Conservation (phyloP, 345 rosid genomes). For the Draba incana region DNA sequence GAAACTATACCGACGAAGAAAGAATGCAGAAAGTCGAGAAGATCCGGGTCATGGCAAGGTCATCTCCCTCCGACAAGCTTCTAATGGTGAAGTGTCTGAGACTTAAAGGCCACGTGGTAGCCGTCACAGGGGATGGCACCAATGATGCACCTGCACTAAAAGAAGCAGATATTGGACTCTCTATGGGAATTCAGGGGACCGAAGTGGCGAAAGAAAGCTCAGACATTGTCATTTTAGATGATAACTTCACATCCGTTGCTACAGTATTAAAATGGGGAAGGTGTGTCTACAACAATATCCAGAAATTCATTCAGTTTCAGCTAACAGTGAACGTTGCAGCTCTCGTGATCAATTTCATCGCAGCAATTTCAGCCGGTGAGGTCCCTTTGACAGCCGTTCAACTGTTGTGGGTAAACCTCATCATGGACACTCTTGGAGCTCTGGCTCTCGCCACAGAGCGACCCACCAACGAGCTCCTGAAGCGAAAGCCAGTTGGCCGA, state of each 20-base stretch:
- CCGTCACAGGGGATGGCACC: constrained; percentile 69
- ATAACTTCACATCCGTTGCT: constrained; percentile 62
- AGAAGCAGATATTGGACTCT: constrained; percentile 68
- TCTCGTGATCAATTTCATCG: constrained; percentile 60
- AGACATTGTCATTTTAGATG: constrained; percentile 65
- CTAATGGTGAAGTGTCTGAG: constrained; percentile 68
- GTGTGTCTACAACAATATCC: constrained; percentile 62
- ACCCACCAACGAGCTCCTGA: constrained; percentile 63
- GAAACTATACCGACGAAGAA: constrained; percentile 55
- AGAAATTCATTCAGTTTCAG: constrained; percentile 73
- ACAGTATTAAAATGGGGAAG: constrained; percentile 68
- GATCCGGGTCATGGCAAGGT: constrained; percentile 70
- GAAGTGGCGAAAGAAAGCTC: constrained; percentile 74
- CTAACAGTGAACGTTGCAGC: constrained; percentile 68
- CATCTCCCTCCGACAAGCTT: constrained; percentile 75
- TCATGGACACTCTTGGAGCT: constrained; percentile 74
- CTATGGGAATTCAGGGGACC: constrained; percentile 73
- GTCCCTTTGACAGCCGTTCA: constrained; percentile 66
- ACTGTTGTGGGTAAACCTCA: constrained; percentile 68
- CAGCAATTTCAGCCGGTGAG: constrained; percentile 63
- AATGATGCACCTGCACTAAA: constrained; percentile 68
- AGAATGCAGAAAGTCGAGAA: constrained; percentile 53
- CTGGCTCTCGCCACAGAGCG: constrained; percentile 67
- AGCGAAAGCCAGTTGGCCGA: constrained; percentile 53
- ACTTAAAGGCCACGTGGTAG: constrained; percentile 65